phyloP scores from a whole-genome alignment of 225 moss, liverwort and hornwort species.

The Marchantia polymorpha region DNA sequence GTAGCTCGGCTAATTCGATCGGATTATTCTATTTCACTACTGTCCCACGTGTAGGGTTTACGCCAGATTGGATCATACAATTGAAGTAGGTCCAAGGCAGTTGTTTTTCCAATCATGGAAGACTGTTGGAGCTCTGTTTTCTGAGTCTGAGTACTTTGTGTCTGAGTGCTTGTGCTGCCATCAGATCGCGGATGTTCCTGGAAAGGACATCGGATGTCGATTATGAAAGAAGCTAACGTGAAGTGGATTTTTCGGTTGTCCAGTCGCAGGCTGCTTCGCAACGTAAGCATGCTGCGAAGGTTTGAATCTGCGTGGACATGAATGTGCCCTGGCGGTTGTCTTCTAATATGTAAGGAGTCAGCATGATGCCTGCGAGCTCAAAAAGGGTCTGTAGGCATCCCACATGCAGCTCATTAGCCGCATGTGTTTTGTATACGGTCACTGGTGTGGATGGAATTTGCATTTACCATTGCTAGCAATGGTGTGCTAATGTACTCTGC shows the following conservation, averaged over 20 bases:
- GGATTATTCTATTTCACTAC: not conserved
- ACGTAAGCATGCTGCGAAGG: constrained; percentile 43
- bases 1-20: not conserved
- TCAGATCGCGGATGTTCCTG: not conserved
- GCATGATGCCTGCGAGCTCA: constrained; percentile 20
- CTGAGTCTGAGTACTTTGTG: not conserved
- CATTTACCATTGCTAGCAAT: constrained; percentile 19
- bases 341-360: constrained; percentile 8
- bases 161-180: not conserved
- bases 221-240: constrained; percentile 11
- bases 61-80: not conserved
- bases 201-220: not conserved
- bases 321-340: constrained; percentile 10
- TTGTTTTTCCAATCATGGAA: not conserved
- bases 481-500: constrained; percentile 20
- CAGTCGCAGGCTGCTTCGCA: constrained; percentile 45
- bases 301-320: constrained; percentile 25
- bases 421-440: constrained; percentile 7
- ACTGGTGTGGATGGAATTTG: constrained; percentile 14
- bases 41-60: not conserved
- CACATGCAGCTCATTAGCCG: constrained; percentile 2
- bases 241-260: constrained; percentile 2
- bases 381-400: constrained; percentile 15
- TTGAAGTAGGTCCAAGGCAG: not conserved
- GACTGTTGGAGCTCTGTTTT: not conserved